Conservation (phyloP, 83 land plant species). For the Thuja plicata region DNA sequence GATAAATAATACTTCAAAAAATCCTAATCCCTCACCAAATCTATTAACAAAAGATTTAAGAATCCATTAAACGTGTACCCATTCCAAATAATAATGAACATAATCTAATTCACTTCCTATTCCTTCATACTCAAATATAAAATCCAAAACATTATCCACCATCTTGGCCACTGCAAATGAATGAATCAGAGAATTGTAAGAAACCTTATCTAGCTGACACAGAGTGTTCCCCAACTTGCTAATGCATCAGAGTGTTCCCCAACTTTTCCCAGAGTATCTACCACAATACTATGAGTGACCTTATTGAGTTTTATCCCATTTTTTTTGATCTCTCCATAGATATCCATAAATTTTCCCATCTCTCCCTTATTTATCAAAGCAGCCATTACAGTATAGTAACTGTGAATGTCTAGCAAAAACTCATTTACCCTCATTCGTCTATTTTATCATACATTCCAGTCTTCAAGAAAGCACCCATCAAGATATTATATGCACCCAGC, state of each 20-base stretch:
- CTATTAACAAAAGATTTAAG: background rate
- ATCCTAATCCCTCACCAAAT: background rate
- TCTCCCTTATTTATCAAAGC: conserved; percentile 28
- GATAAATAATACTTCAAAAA: background rate
- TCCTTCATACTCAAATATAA: too few relatives aligned
- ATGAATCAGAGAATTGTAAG: conserved; percentile 58
- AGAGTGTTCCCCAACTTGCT: conserved; percentile 22
- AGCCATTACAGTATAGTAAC: conserved; percentile 35
- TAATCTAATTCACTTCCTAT: too few relatives aligned
- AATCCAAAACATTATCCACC: conserved; percentile 15
- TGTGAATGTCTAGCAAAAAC: conserved; percentile 20
- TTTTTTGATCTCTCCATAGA: conserved; percentile 23
- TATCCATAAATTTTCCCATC: conserved; percentile 25
- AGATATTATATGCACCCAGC: conserved; percentile 21
- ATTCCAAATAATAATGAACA: too few relatives aligned
- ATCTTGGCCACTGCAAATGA: conserved; percentile 50
- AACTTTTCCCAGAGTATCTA: conserved; percentile 55
- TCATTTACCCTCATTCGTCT: conserved; percentile 28
- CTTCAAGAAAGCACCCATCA: conserved; percentile 47
- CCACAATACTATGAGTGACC: conserved; percentile 33
- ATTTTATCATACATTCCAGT: conserved; percentile 49
- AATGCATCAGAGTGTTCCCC: conserved; percentile 49
- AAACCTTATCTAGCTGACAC: conserved; percentile 20
- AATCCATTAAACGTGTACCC: background rate
- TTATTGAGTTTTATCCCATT: conserved; percentile 16